Conservation (phyloP, 495 filamentous ascomycete genomes). For the Penicillium coffeae region DNA sequence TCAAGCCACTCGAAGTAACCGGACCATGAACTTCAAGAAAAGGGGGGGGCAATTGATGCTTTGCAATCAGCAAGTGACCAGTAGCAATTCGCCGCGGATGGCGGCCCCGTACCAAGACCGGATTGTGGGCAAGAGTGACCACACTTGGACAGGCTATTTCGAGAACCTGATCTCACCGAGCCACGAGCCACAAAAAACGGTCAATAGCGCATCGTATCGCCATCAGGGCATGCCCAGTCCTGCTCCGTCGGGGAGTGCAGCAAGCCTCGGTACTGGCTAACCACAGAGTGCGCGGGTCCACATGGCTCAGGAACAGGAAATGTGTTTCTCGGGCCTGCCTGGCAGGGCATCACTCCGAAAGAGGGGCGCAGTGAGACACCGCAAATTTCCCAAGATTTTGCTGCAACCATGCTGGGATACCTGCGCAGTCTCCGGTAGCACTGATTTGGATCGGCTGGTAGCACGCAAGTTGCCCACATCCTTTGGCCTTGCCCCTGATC, state of each 20-base stretch:
- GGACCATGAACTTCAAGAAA: no score
- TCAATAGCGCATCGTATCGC: neutral
- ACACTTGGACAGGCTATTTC: neutral
- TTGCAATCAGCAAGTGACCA: no score
- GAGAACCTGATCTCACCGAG: neutral
- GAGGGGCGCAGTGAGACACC: conserved; percentile 29
- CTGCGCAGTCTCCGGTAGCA: no score
- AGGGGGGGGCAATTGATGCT: no score
- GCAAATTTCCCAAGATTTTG: conserved; percentile 12
- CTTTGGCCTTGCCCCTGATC: conserved; percentile 17
- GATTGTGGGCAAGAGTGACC: no score
- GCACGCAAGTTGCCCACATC: conserved; percentile 2
- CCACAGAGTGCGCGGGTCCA: neutral
- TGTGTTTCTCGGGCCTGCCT: neutral
- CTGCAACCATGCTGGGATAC: no score
- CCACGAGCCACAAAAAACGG: neutral
- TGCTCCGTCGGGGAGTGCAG: no score
- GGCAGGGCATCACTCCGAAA: no score
- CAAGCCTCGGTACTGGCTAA: no score
- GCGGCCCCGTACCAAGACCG: neutral
- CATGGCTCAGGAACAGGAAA: conserved; percentile 4
- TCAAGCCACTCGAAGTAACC: neutral
- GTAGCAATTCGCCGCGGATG: no score
- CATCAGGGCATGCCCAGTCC: no score
- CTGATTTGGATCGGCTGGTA: neutral